A percentile compares a stretch with the other conserved stretches of the same genome.
phyloP scores from a whole-genome alignment of 805 yeast species.

The Ogataea populi-albae region DNA sequence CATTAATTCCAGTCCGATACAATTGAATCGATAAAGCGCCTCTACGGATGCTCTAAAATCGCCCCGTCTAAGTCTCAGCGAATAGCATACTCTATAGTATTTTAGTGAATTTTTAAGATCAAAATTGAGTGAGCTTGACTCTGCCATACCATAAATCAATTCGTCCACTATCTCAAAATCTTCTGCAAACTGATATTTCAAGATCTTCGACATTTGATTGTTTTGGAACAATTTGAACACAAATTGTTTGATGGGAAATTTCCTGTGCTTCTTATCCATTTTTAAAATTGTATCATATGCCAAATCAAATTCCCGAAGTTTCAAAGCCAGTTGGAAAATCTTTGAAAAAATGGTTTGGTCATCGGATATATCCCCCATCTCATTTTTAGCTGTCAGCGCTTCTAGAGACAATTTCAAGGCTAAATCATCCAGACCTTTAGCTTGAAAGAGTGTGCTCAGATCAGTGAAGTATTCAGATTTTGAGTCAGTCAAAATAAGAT shows the following conservation, averaged over 20 bases:
- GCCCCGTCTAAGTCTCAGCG: slow-evolving; percentile 48
- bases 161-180: slow-evolving; percentile 42
- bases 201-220: slow-evolving; percentile 39
- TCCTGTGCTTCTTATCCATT: slow-evolving; percentile 24
- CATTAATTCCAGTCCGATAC: slow-evolving; percentile 17
- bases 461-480: slow-evolving; percentile 37
- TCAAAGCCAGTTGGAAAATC: slow-evolving; percentile 31
- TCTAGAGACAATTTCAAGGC: slow-evolving; percentile 37
- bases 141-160: slow-evolving; percentile 35
- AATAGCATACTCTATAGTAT: slow-evolving; percentile 48
- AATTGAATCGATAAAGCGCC: slow-evolving; percentile 40
- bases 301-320: slow-evolving; percentile 29
- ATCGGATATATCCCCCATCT: slow-evolving; percentile 17
- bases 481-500: slow-evolving; percentile 30
- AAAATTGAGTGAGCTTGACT: slow-evolving; percentile 21
- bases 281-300: slow-evolving; percentile 28
- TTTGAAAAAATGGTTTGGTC: slow-evolving; percentile 23
- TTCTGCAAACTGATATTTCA: slow-evolving; percentile 42
- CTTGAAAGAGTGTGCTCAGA: slow-evolving; percentile 36
- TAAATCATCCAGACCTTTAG: slow-evolving; percentile 26
- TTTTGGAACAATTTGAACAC: slow-evolving; percentile 37
- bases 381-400: slow-evolving; percentile 21
- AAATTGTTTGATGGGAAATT: slow-evolving; percentile 31
- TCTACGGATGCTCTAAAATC: slow-evolving; percentile 50
- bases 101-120: slow-evolving; percentile 36